These are phyloP conservation scores for Arthrobotrys conoides DNA, from an alignment of 2,329 filamentous ascomycete genomes.

Conservation along the genomic window DNA sequence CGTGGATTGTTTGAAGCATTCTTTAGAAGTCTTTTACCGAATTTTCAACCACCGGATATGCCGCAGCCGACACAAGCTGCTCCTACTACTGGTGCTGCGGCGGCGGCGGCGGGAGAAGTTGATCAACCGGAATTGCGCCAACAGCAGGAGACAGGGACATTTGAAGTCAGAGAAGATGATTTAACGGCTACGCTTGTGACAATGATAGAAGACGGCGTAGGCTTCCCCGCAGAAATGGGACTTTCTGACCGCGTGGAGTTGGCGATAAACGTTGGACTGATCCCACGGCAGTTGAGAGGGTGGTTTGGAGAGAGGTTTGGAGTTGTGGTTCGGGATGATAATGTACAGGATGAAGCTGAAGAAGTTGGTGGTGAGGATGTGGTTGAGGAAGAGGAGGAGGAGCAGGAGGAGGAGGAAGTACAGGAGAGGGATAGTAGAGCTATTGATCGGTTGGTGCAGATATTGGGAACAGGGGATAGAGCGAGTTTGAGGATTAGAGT, in stretches of 20 bases:
- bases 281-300: conserved; percentile 28
- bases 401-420: conserved; percentile 64
- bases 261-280: conserved; percentile 32
- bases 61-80: background rate
- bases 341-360: conserved; percentile 51
- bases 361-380: conserved; percentile 59
- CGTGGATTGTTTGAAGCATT: conserved; percentile 48
- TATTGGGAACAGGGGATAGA: conserved; percentile 47
- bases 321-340: background rate
- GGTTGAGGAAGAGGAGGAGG: conserved; percentile 64
- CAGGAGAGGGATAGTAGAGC: conserved; percentile 68
- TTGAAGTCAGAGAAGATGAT: conserved; percentile 61
- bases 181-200: conserved; percentile 63
- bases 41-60: conserved; percentile 25
- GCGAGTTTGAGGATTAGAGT: conserved; percentile 40
- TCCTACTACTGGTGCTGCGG: too few relatives aligned
- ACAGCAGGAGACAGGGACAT: conserved; percentile 20
- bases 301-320: conserved; percentile 31
- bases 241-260: conserved; percentile 18
- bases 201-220: conserved; percentile 62
- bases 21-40: conserved; percentile 48
- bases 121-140: conserved; percentile 6
- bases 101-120: too few relatives aligned
- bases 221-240: conserved; percentile 27
- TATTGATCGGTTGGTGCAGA: conserved; percentile 55